Base-by-base conservation (phyloP, 805 yeast species). In the Ogataea saltuana region DNA sequence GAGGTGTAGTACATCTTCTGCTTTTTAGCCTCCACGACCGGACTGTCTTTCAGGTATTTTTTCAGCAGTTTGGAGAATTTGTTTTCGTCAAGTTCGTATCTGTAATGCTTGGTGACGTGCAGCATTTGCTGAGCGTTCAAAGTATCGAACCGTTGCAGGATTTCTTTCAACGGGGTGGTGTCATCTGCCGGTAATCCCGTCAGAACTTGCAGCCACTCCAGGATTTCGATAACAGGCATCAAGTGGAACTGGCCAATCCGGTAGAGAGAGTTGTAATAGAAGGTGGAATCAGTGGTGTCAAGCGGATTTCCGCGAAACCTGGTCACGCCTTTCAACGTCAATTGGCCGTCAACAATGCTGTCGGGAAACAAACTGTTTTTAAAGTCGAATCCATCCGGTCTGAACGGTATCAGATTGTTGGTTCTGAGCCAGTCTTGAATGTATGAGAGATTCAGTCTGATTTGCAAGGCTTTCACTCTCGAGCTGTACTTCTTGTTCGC, bases 371-470 rank as follows among this genome's bases (percentile, higher is more conserved):
- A 54, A 6, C 54, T 52, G 28, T 61, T 57, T 9, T 54, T 36
- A 33, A 60, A 53, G 31, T 53, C 48, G 4, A 49, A 37, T 18
- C 53, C 61, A 6, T 56, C 55, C 1, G 61, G 62, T 53, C 42
- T 61, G 41, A 53, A 63, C 11, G 80, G 78, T 21, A 71, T 70
- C 51, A 75, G 69, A 55, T 81, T 79, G 53, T 82, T 84, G 5
- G 78, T 72, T 46, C 95, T 76, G 22, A 91, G 76, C 99, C 99
- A 93, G 58, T 93, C 97, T 63, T 93, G 97, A 33, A 93, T 66
- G 4, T 85, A 76, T 0, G 97, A 88, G 8, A 93, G 57, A 55
- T 93, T 93, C 42, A 93, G 74, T 42, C 97, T 71, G 34, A 93
- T 83, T 60, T 93, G 98, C 64, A 93, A 80, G 0, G 97, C 98